These are phyloP conservation scores for Leptographium galeiforme DNA, from an alignment of 2,329 filamentous ascomycete species.

Conservation along the genomic window DNA sequence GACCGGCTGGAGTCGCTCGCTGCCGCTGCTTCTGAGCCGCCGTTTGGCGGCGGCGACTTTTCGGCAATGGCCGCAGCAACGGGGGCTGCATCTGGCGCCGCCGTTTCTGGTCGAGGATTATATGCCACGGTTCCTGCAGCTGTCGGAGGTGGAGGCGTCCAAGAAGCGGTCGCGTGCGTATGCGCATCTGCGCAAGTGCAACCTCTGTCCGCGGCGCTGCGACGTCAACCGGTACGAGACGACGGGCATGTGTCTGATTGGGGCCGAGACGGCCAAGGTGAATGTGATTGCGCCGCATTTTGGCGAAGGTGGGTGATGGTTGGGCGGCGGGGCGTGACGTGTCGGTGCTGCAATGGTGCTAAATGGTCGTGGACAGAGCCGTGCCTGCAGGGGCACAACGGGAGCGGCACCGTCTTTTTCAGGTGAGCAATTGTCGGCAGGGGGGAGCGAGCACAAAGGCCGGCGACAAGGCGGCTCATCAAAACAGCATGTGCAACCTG, in stretches of 20 bases:
- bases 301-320: conserved; percentile 46
- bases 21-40: too few species aligned
- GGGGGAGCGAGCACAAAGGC: too few species aligned
- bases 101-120: conserved; percentile 64
- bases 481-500: conserved; percentile 48
- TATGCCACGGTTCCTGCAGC: conserved; percentile 55
- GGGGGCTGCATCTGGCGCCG: conserved; percentile 38
- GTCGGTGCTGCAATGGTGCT: too few species aligned
- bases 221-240: conserved; percentile 70
- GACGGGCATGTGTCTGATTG: conserved; percentile 67
- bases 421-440: too few species aligned
- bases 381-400: conserved; percentile 70
- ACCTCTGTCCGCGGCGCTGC: conserved; percentile 65
- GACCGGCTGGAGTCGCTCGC: too few species aligned
- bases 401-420: conserved; percentile 72
- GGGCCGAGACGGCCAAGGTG: conserved; percentile 57
- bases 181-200: conserved; percentile 64
- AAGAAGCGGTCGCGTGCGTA: conserved; percentile 64
- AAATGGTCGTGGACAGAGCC: too few species aligned
- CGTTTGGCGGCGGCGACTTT: too few species aligned
- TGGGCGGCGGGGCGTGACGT: too few species aligned
- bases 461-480: too few species aligned
- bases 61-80: neutral
- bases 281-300: conserved; percentile 80
- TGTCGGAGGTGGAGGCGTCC: conserved; percentile 54